These are phyloP conservation scores for Phialemoniopsis sp. DNA, from an alignment of 2,329 filamentous ascomycete species.

Conservation along the genomic window DNA sequence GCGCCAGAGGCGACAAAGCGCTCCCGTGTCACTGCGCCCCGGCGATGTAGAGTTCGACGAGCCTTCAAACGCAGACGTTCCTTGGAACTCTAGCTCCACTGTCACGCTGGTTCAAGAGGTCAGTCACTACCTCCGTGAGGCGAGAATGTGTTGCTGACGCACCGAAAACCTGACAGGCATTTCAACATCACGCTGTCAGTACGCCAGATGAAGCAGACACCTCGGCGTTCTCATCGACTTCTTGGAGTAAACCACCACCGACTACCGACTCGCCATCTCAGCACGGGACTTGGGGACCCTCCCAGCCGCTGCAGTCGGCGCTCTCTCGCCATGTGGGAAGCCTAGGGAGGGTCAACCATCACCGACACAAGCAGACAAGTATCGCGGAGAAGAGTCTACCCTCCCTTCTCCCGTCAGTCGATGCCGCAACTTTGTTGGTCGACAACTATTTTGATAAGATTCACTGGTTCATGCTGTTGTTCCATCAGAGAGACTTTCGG, in stretches of 20 bases:
- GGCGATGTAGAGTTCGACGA: too few species aligned
- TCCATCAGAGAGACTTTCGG: constrained; percentile 12
- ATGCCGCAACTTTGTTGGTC: constrained; percentile 12
- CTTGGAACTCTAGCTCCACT: too few species aligned
- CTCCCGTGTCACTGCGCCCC: too few species aligned
- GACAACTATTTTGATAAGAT: constrained; percentile 13
- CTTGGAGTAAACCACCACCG: constrained; percentile 4
- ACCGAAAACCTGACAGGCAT: constrained; percentile 6
- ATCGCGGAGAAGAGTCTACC: background rate
- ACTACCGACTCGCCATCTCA: constrained; percentile 4
- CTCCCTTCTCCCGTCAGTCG: constrained; percentile 6
- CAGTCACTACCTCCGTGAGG: too few species aligned
- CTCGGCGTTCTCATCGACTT: constrained; percentile 2
- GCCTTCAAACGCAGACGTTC: too few species aligned
- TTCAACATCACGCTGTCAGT: constrained; percentile 10
- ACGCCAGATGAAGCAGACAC: constrained; percentile 10
- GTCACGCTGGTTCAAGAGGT: too few species aligned
- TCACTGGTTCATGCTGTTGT: constrained; percentile 13
- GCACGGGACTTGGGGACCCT: constrained; percentile 1
- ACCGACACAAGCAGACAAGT: too few species aligned
- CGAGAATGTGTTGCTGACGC: too few species aligned
- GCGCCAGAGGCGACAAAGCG: too few species aligned
- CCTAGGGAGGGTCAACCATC: background rate
- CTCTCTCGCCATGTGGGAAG: background rate
- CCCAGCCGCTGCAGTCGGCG: background rate